Evolutionary conservation across 2,329 filamentous ascomycete species (phyloP), one percentile per base, ranked within the genome.

Genomic region (Dichotomopilus funicola): DNA sequence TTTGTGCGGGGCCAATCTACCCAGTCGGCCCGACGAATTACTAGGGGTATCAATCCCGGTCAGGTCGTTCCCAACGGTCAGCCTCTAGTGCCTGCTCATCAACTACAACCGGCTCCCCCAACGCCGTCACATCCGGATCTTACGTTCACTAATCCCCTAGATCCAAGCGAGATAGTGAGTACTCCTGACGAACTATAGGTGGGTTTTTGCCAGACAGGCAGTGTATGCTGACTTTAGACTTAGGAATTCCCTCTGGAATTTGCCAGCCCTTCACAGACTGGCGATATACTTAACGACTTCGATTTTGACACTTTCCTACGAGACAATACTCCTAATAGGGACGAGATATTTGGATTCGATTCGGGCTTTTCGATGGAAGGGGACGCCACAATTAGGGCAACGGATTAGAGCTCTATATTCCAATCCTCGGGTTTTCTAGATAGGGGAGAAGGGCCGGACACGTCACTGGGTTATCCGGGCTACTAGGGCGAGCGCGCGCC

Each of bases 301-400:
- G 79, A 79, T 54, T 79, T 83, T 66, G 74, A 77, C 53, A 80
- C 83, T 60, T 87, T 87, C 72, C 71, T 87, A 6, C 81, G 86
- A 60, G 76, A 79, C 54, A 76, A 78, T 57, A 78, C 78, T 47
- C 73, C 78, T 46, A 74, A 70, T 37, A 76, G 75, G 42, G 72
- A 72, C 43, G 68, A 71, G 44, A 68, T 65, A 4, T 86, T 85
- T 59, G 79, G 80, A 68, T 85, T 86, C 63, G 72, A 72, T 59
- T 68, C 74, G 12, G 70, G 72, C 31, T 82, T 82, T 64, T 66
- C 71, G n/a, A 78, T 85, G 72, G 80, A 83, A 57, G 73, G 73
- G 42, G 64, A 76, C 54, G 80, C 82, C 55, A 79, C 82, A 65
- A 83, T 86, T 64, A 76, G 77, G 52, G 78, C 80, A 40, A 55